Base-by-base conservation (phyloP, 306 rosid genomes). In the Malus orientalis region DNA sequence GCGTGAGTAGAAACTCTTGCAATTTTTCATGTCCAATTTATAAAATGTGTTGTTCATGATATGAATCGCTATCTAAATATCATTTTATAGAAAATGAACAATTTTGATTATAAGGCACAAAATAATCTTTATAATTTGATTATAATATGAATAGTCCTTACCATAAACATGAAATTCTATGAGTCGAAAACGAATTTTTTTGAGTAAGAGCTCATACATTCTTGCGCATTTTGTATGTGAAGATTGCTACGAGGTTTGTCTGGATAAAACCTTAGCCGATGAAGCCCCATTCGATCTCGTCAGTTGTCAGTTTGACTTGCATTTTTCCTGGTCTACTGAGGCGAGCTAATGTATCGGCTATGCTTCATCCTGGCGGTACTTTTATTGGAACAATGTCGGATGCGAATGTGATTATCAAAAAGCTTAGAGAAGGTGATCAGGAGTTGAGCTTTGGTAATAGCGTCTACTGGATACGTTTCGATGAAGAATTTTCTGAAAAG, bases 321-420 rank as follows among this genome's bases (percentile, higher is more conserved):
- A 88, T 79, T 88, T 85, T 76, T 88, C 89, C 18, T 91, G 99
- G 97, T 95, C 97, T 71, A 91, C 97, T 3, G 97, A 89, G 85
- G 97, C 92, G 23, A 71, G 92, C 97, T 59, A 95, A 95, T 77
- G 90, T 92, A 51, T 95, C 97, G 65, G 92, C 97, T 76, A 87
- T 95, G 87, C 61, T 55, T 55, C 4, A 23, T 8, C 61, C 61
- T 55, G 25, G 22, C 12, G 12, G 61, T 80, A 81, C 88, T 81
- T 89, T 89, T 71, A 89, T 92, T 75, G 99, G 97, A 73, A 95
- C 97, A 63, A 95, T 92, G 99, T 96, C 97, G 33, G 99, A 95
- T 79, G 96, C 97, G 55, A 92, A 95, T 82, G 99, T 92, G 78
- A 90, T 92, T 27, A 67, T 92, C 79, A 90, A 89, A 80, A 92